These are phyloP conservation scores for Neocallimastix lanati DNA, from an alignment of 192 early-diverging fungal species.

Conservation along the genomic window DNA sequence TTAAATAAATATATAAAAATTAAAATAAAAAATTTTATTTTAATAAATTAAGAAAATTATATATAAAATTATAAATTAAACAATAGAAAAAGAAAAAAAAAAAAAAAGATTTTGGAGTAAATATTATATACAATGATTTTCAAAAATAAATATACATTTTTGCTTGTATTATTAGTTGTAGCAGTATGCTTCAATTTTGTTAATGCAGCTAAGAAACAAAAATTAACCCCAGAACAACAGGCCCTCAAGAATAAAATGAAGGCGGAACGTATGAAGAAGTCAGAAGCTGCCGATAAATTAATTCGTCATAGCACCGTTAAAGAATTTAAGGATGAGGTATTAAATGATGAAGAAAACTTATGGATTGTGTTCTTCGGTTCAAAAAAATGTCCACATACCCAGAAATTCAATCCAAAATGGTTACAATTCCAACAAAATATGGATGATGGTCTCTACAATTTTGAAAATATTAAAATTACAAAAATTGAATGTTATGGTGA, in stretches of 20 bases:
- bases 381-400: background rate
- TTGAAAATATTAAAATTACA: background rate
- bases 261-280: background rate
- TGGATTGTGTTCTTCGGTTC: background rate
- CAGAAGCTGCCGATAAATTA: background rate
- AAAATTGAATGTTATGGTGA: background rate
- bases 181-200: background rate
- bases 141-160: background rate
- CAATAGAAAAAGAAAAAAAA: no score
- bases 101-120: no score
- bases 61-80: no score
- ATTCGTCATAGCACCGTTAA: background rate
- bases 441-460: background rate
- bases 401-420: background rate
- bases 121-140: no score
- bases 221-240: background rate
- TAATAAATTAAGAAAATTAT: no score
- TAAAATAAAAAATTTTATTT: no score
- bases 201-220: background rate
- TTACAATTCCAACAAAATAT: background rate
- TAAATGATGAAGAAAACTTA: background rate
- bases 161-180: background rate
- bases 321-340: background rate
- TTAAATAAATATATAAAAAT: no score
- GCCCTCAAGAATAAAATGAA: background rate